Conservation (phyloP, 345 rosid genomes). For the Murraya paniculata region DNA sequence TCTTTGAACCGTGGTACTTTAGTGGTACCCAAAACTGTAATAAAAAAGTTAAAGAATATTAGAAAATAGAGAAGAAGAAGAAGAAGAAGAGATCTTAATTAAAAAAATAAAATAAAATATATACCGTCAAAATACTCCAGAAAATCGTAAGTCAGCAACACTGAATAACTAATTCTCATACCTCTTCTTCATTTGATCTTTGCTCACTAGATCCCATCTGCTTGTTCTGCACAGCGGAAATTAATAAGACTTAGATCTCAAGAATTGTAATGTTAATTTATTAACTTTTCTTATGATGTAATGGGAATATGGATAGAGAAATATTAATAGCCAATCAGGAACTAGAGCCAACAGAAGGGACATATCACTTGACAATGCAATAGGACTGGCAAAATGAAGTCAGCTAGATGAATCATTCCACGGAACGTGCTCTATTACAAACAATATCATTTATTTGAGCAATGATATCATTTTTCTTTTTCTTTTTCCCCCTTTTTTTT, state of each 20-base stretch:
- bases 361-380: not conserved
- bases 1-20: conserved; percentile 71
- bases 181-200: conserved; percentile 52
- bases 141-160: conserved; percentile 2
- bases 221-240: conserved; percentile 44
- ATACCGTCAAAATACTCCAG: not conserved
- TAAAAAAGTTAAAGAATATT: conserved; percentile 9
- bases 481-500: too few relatives aligned
- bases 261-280: not conserved
- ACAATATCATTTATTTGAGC: not conserved
- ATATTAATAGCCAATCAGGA: not conserved
- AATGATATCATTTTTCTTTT: not conserved
- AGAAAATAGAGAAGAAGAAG: not conserved
- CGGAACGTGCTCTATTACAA: not conserved
- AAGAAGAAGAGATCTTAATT: not conserved
- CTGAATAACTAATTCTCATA: conserved; percentile 19
- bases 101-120: not conserved
- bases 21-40: conserved; percentile 69
- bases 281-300: not conserved
- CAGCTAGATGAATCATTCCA: not conserved
- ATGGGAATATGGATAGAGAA: not conserved
- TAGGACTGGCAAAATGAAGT: not conserved
- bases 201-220: conserved; percentile 37
- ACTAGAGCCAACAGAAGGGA: not conserved
- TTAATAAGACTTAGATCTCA: not conserved